Conservation (phyloP, 2,329 filamentous ascomycete genomes). For the Fusarium cicatricum region DNA sequence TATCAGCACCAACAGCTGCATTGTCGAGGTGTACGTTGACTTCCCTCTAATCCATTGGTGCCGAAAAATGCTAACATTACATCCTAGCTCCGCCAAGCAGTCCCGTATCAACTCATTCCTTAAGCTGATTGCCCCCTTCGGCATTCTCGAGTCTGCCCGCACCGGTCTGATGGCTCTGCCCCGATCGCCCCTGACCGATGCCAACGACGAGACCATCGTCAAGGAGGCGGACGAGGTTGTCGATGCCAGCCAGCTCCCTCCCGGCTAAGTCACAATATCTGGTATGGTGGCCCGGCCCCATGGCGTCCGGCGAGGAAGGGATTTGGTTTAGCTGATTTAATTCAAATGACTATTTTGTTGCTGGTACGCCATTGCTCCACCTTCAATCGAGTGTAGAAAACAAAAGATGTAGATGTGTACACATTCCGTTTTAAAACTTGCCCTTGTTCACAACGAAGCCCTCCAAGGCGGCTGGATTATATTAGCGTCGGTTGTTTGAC, state of each 20-base stretch:
- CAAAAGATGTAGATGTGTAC: slow-evolving; percentile 15
- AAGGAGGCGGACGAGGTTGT: slow-evolving; percentile 96
- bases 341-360: slow-evolving; percentile 41
- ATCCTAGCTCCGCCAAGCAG: slow-evolving; percentile 83
- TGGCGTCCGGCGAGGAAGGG: slow-evolving; percentile 42
- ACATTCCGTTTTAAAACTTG: slow-evolving; percentile 59
- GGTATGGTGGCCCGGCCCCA: slow-evolving; percentile 22
- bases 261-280: slow-evolving; percentile 67
- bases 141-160: slow-evolving; percentile 93
- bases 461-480: slow-evolving; percentile 72
- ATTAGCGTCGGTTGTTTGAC: slow-evolving; percentile 23
- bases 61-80: slow-evolving; percentile 35
- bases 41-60: neutral
- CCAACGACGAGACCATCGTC: slow-evolving; percentile 71
- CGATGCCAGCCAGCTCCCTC: slow-evolving; percentile 91
- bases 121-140: slow-evolving; percentile 93
- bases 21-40: slow-evolving; percentile 86
- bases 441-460: slow-evolving; percentile 96
- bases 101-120: slow-evolving; percentile 96
- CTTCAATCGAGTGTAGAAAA: slow-evolving; percentile 21
- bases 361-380: slow-evolving; percentile 38
- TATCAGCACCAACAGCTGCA: slow-evolving; percentile 98
- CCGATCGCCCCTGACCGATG: slow-evolving; percentile 83
- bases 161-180: slow-evolving; percentile 98
- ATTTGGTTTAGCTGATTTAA: slow-evolving; percentile 41